Evolutionary conservation across 2,329 filamentous ascomycete species (phyloP).

Genomic region (Harringtonia lauricola): DNA sequence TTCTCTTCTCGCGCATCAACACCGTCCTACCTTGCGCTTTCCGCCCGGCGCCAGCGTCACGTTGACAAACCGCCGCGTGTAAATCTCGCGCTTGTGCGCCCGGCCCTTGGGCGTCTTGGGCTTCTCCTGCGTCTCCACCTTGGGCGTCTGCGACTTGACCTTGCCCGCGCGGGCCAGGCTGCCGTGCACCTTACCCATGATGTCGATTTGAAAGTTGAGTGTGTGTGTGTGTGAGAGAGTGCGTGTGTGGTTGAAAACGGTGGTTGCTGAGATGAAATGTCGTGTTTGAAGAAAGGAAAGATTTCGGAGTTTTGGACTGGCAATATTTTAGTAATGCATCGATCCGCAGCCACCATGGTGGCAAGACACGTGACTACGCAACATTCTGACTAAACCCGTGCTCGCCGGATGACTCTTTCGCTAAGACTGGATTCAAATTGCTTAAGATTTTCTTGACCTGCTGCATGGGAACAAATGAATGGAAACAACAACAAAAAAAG

Average conservation of each 20-base stretch:
- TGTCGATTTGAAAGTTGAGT: not conserved
- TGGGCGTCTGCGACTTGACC: conserved; percentile 94
- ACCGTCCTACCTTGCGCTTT: conserved; percentile 75
- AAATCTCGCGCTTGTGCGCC: conserved; percentile 91
- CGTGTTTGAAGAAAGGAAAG: not conserved
- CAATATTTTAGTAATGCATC: not conserved
- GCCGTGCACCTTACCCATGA: conserved; percentile 15
- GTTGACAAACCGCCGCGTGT: conserved; percentile 97
- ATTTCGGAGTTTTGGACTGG: not conserved
- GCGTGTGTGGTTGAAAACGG: not conserved
- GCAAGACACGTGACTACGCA: no score
- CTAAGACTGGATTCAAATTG: no score
- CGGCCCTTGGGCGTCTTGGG: conserved; percentile 94
- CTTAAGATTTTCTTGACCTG: not conserved
- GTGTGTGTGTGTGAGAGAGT: not conserved
- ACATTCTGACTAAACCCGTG: no score
- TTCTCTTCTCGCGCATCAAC: not conserved
- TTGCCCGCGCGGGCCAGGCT: conserved; percentile 47
- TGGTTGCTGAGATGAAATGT: no score
- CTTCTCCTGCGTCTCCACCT: conserved; percentile 91
- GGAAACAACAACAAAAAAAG: not conserved
- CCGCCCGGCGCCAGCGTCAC: conserved; percentile 82
- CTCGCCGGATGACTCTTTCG: no score
- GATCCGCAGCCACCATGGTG: no score
- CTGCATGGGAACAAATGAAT: no score